phyloP scores from a whole-genome alignment of 306 rosid species.

The Begonia masoniana region DNA sequence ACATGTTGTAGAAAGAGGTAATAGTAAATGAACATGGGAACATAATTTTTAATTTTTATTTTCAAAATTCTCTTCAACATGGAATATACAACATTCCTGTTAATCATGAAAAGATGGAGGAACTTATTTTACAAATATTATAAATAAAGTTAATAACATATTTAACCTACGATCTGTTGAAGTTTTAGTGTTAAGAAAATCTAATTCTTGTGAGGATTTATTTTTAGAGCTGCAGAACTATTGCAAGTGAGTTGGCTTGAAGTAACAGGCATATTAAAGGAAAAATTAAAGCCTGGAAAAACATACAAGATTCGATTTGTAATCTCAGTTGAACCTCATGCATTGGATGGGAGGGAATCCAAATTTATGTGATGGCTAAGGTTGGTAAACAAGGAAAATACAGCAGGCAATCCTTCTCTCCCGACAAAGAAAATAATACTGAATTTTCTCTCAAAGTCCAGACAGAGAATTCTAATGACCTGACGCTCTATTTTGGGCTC shows the following conservation, averaged over 20 bases:
- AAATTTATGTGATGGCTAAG: slow-evolving; percentile 60
- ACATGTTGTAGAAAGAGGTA: no score
- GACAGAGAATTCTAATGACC: neutral
- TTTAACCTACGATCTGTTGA: no score
- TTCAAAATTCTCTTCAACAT: no score
- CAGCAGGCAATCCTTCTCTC: fast-evolving
- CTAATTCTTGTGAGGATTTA: no score
- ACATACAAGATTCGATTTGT: slow-evolving; percentile 15
- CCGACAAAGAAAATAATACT: no score
- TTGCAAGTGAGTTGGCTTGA: slow-evolving; percentile 77
- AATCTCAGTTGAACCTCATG: slow-evolving; percentile 11
- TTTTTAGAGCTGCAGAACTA: slow-evolving; percentile 20
- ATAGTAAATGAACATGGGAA: no score
- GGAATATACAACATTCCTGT: no score
- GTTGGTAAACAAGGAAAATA: slow-evolving; percentile 39
- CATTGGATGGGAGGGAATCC: slow-evolving; percentile 50
- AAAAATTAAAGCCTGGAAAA: fast-evolving
- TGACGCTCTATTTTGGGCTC: slow-evolving; percentile 7
- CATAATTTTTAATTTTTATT: no score
- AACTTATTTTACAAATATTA: no score
- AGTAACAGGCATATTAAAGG: slow-evolving; percentile 16
- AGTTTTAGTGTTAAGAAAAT: no score
- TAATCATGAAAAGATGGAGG: no score
- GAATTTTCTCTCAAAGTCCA: neutral
- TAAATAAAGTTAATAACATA: no score